Evolutionary conservation across 106 monocot genomes (phyloP).

Genomic region (Phalaenopsis aphrodite): DNA sequence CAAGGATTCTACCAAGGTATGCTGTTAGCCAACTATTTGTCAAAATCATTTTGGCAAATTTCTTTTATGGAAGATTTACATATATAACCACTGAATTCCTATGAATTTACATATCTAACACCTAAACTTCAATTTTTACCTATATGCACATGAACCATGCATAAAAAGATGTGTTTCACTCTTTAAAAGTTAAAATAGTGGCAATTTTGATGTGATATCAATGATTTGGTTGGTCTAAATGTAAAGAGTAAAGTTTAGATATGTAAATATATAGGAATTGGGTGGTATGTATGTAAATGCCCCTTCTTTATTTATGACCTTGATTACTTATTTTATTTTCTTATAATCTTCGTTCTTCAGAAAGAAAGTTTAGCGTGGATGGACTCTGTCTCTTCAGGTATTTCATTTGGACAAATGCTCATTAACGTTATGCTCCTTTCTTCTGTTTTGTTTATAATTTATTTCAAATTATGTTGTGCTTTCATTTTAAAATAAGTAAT

Average conservation of each 20-base stretch:
- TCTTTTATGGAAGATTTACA: background rate
- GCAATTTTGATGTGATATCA: no score
- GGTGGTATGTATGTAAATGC: no score
- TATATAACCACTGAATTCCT: no score
- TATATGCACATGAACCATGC: no score
- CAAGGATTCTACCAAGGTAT: slow-evolving; percentile 37
- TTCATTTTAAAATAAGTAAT: background rate
- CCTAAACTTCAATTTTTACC: no score
- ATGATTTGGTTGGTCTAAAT: no score
- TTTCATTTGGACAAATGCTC: slow-evolving; percentile 19
- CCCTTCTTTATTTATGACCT: background rate
- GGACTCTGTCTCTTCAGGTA: slow-evolving; percentile 46
- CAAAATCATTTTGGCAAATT: background rate
- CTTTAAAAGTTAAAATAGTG: no score
- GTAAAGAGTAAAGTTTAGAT: no score
- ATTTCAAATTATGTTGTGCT: background rate
- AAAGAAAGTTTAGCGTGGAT: slow-evolving; percentile 31
- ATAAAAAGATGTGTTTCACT: no score
- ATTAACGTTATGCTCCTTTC: background rate
- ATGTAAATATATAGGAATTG: no score
- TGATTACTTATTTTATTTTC: background rate
- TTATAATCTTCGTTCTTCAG: slow-evolving; percentile 7
- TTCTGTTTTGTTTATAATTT: background rate
- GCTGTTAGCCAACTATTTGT: slow-evolving; percentile 3
- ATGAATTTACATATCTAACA: no score